Conservation (phyloP, 352 stramenopile species). For the Globisporangium iwayamae region DNA sequence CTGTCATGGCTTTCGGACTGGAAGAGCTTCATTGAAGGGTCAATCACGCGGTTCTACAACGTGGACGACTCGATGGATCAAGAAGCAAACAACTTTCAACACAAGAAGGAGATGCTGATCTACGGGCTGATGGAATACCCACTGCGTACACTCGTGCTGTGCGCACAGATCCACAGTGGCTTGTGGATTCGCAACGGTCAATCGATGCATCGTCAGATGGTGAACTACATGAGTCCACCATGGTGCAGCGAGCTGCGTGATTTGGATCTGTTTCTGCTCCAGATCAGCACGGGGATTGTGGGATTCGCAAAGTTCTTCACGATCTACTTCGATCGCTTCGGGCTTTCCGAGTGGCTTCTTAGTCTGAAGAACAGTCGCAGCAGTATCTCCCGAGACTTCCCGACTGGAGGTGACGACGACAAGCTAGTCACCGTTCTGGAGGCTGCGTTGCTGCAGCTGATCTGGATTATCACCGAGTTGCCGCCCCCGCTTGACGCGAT, state of each 20-base stretch:
- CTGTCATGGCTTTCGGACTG: constrained; percentile 47
- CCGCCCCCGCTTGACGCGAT: constrained; percentile 61
- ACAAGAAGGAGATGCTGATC: constrained; percentile 59
- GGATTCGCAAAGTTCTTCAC: constrained; percentile 71
- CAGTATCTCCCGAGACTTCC: constrained; percentile 40
- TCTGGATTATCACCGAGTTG: constrained; percentile 86
- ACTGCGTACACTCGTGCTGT: constrained; percentile 68
- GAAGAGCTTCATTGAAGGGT: constrained; percentile 43
- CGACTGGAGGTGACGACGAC: constrained; percentile 32
- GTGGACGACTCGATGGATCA: constrained; percentile 26
- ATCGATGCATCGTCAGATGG: constrained; percentile 77
- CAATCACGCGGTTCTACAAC: constrained; percentile 30
- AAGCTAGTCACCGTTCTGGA: constrained; percentile 72
- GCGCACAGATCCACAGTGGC: constrained; percentile 71
- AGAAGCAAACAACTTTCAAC: constrained; percentile 17
- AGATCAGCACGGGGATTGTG: constrained; percentile 55
- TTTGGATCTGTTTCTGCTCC: constrained; percentile 70
- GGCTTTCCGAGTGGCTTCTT: constrained; percentile 69
- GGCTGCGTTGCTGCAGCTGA: constrained; percentile 74
- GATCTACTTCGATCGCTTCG: constrained; percentile 81
- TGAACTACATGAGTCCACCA: constrained; percentile 74
- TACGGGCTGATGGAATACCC: constrained; percentile 79
- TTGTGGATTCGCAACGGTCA: constrained; percentile 86
- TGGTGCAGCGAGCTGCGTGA: constrained; percentile 73
- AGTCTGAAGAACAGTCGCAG: constrained; percentile 51